These are phyloP conservation scores for Fusarium phyllophilum DNA, from an alignment of 2,329 filamentous ascomycete genomes.

Conservation along the genomic window DNA sequence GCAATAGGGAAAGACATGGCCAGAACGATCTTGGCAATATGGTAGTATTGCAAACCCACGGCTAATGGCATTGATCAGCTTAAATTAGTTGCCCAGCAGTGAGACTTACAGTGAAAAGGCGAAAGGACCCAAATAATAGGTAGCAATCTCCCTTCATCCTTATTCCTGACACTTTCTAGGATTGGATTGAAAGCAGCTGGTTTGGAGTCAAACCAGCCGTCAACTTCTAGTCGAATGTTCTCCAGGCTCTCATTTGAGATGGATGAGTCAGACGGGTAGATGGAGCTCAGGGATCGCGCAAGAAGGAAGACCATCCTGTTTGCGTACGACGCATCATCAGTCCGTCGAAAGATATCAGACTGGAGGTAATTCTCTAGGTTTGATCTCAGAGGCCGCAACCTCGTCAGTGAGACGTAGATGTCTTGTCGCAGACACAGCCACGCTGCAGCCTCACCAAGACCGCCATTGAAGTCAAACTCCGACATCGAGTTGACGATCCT, in stretches of 20 bases:
- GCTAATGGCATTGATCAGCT: not conserved
- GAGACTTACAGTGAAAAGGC: not conserved
- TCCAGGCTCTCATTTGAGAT: not conserved
- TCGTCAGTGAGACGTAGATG: not conserved
- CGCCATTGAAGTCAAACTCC: not conserved
- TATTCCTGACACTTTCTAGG: not conserved
- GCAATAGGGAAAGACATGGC: not conserved
- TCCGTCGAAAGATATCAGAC: not conserved
- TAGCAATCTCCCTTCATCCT: not conserved
- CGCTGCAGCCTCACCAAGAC: not conserved
- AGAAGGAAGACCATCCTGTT: not conserved
- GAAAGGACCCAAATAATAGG: not conserved
- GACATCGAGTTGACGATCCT: constrained; percentile 2
- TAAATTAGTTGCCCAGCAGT: fast-evolving
- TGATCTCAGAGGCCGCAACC: not conserved
- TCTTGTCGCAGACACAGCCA: not conserved
- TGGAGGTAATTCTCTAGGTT: not conserved
- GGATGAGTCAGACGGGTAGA: not conserved
- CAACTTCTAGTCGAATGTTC: not conserved
- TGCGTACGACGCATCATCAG: not conserved
- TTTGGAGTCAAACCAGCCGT: not conserved
- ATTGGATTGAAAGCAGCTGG: not conserved
- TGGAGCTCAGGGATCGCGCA: not conserved
- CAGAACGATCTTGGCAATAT: not conserved
- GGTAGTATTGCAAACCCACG: not conserved